Percentiles rank a stretch among this genome's conserved stretches.
Conservation (phyloP, 768 basidiomycete genomes). For the Butyriboletus loyo region DNA sequence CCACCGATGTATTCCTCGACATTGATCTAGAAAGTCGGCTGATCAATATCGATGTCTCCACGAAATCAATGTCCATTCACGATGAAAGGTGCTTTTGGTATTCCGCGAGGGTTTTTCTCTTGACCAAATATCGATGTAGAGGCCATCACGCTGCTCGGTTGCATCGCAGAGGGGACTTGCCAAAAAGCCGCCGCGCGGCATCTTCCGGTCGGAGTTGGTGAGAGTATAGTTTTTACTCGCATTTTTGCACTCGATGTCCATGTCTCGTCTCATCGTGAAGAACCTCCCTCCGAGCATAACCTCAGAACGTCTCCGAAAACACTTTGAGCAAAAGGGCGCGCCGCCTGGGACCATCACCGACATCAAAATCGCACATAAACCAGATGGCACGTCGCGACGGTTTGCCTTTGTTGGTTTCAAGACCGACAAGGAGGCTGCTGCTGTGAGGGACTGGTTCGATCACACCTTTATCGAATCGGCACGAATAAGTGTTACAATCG, state of each 20-base stretch:
- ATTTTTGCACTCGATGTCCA: constrained; percentile 24
- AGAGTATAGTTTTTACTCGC: not conserved
- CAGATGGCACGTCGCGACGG: constrained; percentile 74
- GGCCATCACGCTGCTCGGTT: constrained; percentile 13
- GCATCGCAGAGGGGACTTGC: not conserved
- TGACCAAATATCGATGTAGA: constrained; percentile 31
- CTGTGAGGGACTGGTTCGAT: constrained; percentile 82
- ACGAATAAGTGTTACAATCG: constrained; percentile 68
- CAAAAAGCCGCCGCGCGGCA: constrained; percentile 7
- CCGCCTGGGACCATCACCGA: constrained; percentile 80
- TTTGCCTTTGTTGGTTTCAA: constrained; percentile 96
- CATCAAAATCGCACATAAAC: constrained; percentile 72
- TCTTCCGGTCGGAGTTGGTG: constrained; percentile 26
- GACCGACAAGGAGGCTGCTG: constrained; percentile 66
- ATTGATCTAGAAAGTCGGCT: constrained; percentile 55
- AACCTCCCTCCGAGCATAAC: constrained; percentile 73
- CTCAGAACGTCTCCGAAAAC: constrained; percentile 57
- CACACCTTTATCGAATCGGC: constrained; percentile 79
- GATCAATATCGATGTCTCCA: not conserved
- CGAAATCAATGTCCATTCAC: constrained; percentile 44
- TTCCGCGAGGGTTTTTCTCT: constrained; percentile 84
- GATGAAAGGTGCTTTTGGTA: constrained; percentile 93
- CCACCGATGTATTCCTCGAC: constrained; percentile 85
- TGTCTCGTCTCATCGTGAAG: constrained; percentile 85
- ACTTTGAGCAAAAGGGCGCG: constrained; percentile 61